Evolutionary conservation across 768 basidiomycete species (phyloP), one percentile per base, ranked within the genome.

Genomic region (Suillus weaverae): DNA sequence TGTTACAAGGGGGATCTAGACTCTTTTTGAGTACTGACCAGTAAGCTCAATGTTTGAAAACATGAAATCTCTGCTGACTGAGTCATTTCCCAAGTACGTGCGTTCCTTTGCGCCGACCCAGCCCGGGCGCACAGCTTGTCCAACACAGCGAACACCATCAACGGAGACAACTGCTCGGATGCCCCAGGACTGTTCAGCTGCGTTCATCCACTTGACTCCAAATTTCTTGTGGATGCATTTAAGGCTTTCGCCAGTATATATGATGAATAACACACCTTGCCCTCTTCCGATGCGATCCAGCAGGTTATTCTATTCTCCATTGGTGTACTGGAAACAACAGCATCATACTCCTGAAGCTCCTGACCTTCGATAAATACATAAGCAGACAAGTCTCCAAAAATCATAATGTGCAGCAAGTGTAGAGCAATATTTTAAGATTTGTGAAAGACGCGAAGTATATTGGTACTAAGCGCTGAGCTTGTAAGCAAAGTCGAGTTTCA

Each of bases 271-370:
- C 59, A 11, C n/a, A 68, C 72, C 56, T 72, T 73, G 62, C 69
- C 70, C 9, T 67, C 67, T 60, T 73, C 65, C 0, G 72, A 72
- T 16, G 70, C 61, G 22, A 72, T 63, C 68, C 70, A 73, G 44
- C 72, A 73, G 18, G 67, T 68, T 13, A 44, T 63, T n/a, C 54
- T 43, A 4, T 72, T 69, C 26, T 39, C 38, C 2, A 18, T 41
- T 11, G 38, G 18, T 30, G 64, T 60, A 35, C 20, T 59, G 43
- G 64, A 63, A 3, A 36, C 22, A 1, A 35, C 51, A 18, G 67
- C 44, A 14, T 67, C 68, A 41, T 70, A 68, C 57, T 73, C 66
- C 32, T 64, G 51, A 7, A 68, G 38, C 10, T 62, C 61, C 26
- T 65, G 62, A 0, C 36, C 69, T 5, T 70, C 66, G n/a, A 73